These are phyloP conservation scores for Arthromyces matolae DNA, from an alignment of 768 basidiomycete species.

Conservation along the genomic window DNA sequence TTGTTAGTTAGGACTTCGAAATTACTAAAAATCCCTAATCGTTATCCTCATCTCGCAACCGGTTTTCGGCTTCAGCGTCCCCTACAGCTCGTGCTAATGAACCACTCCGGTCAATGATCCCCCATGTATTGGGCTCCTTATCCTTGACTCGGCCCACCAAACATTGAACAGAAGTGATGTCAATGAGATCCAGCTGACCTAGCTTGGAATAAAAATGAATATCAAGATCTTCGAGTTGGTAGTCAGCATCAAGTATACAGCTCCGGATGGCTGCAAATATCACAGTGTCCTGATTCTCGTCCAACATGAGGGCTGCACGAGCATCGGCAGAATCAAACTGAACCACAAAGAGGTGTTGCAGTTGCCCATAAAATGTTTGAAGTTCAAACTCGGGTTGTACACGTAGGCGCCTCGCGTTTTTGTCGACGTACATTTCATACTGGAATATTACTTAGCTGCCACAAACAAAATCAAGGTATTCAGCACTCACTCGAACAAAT, in stretches of 20 bases:
- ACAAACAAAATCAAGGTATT: not conserved
- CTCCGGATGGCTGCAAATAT: constrained; percentile 22
- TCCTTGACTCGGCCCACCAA: constrained; percentile 19
- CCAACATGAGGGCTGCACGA: not conserved
- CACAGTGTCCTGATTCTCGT: constrained; percentile 8
- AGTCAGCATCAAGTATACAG: constrained; percentile 15
- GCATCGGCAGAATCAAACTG: constrained; percentile 4
- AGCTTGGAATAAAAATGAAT: constrained; percentile 17
- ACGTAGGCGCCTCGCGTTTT: constrained; percentile 13
- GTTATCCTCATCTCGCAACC: no score
- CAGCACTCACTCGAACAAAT: constrained; percentile 29
- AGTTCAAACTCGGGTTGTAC: not conserved
- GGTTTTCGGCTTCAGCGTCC: not conserved
- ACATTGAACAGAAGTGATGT: constrained; percentile 21
- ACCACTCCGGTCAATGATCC: constrained; percentile 23
- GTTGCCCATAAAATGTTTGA: constrained; percentile 29
- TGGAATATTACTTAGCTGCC: constrained; percentile 10
- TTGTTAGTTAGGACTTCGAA: no score
- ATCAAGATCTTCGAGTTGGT: constrained; percentile 10
- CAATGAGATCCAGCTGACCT: constrained; percentile 17
- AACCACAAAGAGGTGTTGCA: constrained; percentile 25
- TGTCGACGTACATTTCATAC: constrained; percentile 33
- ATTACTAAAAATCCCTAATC: no score
- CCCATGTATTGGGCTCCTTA: constrained; percentile 12
- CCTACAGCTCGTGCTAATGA: constrained; percentile 9